Conservation (phyloP, 805 yeast species). For the Metschnikowia matae region DNA sequence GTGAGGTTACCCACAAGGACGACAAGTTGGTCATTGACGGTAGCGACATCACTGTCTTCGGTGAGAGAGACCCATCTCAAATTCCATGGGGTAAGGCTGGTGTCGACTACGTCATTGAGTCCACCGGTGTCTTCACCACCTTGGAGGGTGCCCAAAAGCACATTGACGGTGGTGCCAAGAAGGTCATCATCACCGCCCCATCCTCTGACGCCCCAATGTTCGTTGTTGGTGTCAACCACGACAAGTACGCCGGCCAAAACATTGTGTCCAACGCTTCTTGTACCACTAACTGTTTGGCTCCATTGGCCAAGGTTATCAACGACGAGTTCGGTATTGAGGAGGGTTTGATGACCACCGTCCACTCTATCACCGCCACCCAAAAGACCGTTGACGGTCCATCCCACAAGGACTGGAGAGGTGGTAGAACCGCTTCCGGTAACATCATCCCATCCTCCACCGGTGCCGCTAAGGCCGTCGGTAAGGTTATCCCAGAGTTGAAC, state of each 20-base stretch:
- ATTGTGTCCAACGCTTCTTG: conserved; percentile 92
- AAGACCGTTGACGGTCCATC: conserved; percentile 97
- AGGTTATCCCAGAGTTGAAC: conserved; percentile 84
- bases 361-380: conserved; percentile 94
- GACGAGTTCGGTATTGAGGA: conserved; percentile 83
- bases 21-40: conserved; percentile 66
- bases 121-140: conserved; percentile 92
- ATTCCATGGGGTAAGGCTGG: conserved; percentile 86
- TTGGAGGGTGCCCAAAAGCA: conserved; percentile 78
- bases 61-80: conserved; percentile 79
- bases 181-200: conserved; percentile 92
- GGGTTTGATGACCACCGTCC: conserved; percentile 95
- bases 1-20: conserved; percentile 61
- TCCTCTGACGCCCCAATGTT: conserved; percentile 94
- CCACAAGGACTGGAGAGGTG: conserved; percentile 98
- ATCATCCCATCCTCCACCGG: conserved; percentile 94
- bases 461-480: conserved; percentile 97
- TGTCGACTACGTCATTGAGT: conserved; percentile 85
- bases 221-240: conserved; percentile 86
- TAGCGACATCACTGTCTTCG: conserved; percentile 59
- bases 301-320: conserved; percentile 85
- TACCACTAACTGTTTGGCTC: conserved; percentile 95
- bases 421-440: conserved; percentile 94
- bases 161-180: conserved; percentile 88
- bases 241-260: conserved; percentile 67